Percentiles rank a stretch among this genome's conserved stretches.
phyloP scores from a whole-genome alignment of 495 filamentous ascomycete species.

The Aspergillus biplanus region DNA sequence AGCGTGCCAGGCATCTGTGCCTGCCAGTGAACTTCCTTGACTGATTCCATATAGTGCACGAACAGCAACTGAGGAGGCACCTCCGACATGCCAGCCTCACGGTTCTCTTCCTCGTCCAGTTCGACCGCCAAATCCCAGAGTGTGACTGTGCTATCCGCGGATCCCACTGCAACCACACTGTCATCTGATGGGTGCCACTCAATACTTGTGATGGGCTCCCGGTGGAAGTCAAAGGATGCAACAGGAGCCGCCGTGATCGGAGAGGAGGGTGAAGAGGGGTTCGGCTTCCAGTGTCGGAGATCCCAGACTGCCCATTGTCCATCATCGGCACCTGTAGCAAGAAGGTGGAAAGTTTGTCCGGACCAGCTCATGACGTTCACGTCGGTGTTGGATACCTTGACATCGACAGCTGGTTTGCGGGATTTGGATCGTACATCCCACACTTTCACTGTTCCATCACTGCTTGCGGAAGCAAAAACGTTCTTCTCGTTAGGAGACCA shows the following conservation, averaged over 20 bases:
- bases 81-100: conserved; percentile 82
- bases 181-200: conserved; percentile 99
- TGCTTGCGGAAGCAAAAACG: conserved; percentile 91
- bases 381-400: conserved; percentile 80
- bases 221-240: conserved; percentile 90
- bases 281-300: conserved; percentile 87
- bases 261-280: conserved; percentile 35
- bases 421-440: conserved; percentile 94
- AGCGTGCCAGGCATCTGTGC: conserved; percentile 91
- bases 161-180: conserved; percentile 88
- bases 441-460: conserved; percentile 91
- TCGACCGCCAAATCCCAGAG: conserved; percentile 98
- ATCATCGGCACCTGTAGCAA: conserved; percentile 92
- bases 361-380: conserved; percentile 98
- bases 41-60: conserved; percentile 91
- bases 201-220: conserved; percentile 90
- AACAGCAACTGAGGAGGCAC: conserved; percentile 95
- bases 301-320: conserved; percentile 97
- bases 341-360: conserved; percentile 78
- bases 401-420: conserved; percentile 79
- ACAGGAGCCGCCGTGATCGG: conserved; percentile 65
- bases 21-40: conserved; percentile 97
- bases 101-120: conserved; percentile 93
- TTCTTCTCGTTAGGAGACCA: conserved; percentile 92
- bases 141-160: conserved; percentile 91